Base-by-base conservation (phyloP, 192 early-diverging fungal species). In the Backusella liffmaniae region DNA sequence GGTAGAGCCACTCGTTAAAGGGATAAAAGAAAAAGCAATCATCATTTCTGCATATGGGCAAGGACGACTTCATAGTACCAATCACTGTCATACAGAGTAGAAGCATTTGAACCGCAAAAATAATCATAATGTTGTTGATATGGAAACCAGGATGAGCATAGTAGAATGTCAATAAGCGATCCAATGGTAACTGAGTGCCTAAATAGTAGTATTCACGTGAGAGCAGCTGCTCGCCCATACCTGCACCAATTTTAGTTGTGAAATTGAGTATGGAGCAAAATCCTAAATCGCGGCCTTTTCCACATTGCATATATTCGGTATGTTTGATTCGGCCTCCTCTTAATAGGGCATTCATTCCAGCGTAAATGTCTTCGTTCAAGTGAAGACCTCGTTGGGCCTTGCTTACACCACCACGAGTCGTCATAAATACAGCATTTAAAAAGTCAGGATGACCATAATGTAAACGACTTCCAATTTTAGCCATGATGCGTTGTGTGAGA, bases 381-480 rank as follows among this genome's bases (percentile, higher is more conserved):
- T 93, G 92, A 74, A 93, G 80, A 2, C 92, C 92, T 72, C 88
- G 87, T 76, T 93, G 92, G 21, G 91, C 92, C 81, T 93, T 93
- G 49, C 86, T 88, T 77, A 93, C 90, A 51, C 92, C 90, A 21
- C 91, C 91, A 56, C 91, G 90, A 1, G 89, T 92, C 9, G 86
- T 90, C 91, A 92, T 92, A 70, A 88, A 92, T 67, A 88, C 84
- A 62, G 87, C 88, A 83, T 93, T 93, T 76, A 92, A 84, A 74
- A 92, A 93, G 75, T 93, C 92, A 3, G 92, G 92, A 77, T 93
- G 92, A 0, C 92, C 92, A 70, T 93, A 93, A 74, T 93, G 92
- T 67, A 93, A 83, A 39, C 86, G 83, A 35, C 88, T 89, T 13
- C 90, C 90, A 72, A 89, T 83, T 81, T 90, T 90, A 2, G 91